Base-by-base conservation (phyloP, 306 rosid genomes). In the Albizia julibrissin region DNA sequence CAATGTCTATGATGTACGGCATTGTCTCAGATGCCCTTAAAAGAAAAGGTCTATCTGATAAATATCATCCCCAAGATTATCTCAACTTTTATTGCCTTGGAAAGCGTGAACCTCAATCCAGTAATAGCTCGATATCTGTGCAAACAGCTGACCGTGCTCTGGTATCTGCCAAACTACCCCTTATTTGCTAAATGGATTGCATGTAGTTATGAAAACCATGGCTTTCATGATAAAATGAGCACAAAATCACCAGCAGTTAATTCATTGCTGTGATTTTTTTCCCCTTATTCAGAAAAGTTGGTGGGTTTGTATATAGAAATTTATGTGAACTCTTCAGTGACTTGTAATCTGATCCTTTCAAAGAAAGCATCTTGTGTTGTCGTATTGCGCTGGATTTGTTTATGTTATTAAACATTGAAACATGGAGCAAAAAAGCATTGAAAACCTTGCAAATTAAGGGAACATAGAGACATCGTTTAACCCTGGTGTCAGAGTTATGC, bases 1-100 rank as follows among this genome's bases (percentile, higher is more conserved):
- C 97, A 83, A 92, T 92, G 94, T 74, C 86, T 10, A 92, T 92
- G 97, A 90, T 92, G 97, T 92, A 90, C 82, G 75, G 69, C 73
- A 69, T 92, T 10, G 1, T 92, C 79, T 85, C 87, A 27, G 86
- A 87, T 77, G 91, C 92, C 65, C 92, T 92, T 69, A 43, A 71
- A 82, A 83, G 85, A 15, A 84, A 79, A 75, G 94, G 91, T 70
- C 87, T 92, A 27, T 86, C 91, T 2, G 73, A 83, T 64, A 6
- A 40, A 61, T 83, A 70, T 74, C 91, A 90, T 86, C 94, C 97
- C 13, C 89, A 76, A 61, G 94, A 92, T 86, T 92, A 83, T 86
- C 85, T 92, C 58, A 92, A 86, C 58, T 92, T 92, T 84, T 90
- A 87, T 56, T 92, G 97, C 81, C 94, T 90, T 61, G 97, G 97